These are phyloP conservation scores for Malus hybrid DNA, from an alignment of 331 rosid species.

Conservation along the genomic window DNA sequence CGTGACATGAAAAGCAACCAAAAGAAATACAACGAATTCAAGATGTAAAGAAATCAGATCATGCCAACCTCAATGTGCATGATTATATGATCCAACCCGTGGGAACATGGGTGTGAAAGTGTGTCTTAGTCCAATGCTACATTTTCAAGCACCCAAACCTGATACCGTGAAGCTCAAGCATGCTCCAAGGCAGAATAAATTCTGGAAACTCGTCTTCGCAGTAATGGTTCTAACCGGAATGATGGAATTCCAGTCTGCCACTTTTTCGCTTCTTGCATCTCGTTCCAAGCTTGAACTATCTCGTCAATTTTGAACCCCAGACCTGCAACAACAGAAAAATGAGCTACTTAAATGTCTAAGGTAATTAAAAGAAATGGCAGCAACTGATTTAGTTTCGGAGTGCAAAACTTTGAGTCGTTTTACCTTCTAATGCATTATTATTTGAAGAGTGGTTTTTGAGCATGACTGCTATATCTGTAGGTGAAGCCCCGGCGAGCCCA, in stretches of 20 bases:
- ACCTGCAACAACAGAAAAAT: slow-evolving; percentile 33
- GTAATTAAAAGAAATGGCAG: neutral
- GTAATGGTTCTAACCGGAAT: slow-evolving; percentile 68
- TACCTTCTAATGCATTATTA: slow-evolving; percentile 50
- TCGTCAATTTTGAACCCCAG: slow-evolving; percentile 60
- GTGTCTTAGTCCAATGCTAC: slow-evolving; percentile 7
- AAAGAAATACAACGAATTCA: neutral
- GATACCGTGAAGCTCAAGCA: slow-evolving; percentile 19
- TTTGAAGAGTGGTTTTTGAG: slow-evolving; percentile 73
- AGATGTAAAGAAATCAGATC: neutral
- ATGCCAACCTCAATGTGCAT: slow-evolving; percentile 32
- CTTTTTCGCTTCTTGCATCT: slow-evolving; percentile 68
- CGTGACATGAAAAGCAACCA: neutral
- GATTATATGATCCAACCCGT: slow-evolving; percentile 3
- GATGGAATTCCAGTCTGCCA: slow-evolving; percentile 59
- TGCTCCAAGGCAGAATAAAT: slow-evolving; percentile 50
- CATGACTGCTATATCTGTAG: slow-evolving; percentile 64
- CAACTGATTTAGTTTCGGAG: neutral
- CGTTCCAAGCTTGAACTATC: slow-evolving; percentile 71
- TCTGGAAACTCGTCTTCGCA: slow-evolving; percentile 60
- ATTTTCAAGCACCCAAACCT: neutral
- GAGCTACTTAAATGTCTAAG: neutral
- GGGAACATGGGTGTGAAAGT: slow-evolving; percentile 17
- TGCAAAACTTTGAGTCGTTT: slow-evolving; percentile 3
- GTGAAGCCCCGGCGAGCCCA: slow-evolving; percentile 79